A percentile compares a stretch with the other conserved stretches of the same genome.
Evolutionary conservation across 1,284 basidiomycete species (phyloP).

Genomic region (Agaricales sp.): DNA sequence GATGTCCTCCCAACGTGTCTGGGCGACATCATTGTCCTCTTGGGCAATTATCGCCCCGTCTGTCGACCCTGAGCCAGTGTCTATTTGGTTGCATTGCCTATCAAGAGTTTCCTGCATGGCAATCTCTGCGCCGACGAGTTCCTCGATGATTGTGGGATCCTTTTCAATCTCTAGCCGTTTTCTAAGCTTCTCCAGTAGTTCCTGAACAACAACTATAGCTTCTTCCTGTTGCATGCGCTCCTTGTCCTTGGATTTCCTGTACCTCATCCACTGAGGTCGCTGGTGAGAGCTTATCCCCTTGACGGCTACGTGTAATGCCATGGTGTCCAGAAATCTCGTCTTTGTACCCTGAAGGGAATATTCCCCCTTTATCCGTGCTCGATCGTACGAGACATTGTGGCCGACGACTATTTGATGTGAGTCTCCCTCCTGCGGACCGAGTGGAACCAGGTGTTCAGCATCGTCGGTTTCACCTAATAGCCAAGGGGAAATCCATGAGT

Average conservation of each 20-base stretch:
- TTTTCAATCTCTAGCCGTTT: conserved; percentile 27
- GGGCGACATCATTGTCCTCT: conserved; percentile 25
- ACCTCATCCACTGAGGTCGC: conserved; percentile 85
- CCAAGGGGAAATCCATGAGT: conserved; percentile 95
- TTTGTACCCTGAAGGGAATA: conserved; percentile 63
- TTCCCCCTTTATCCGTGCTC: conserved; percentile 78
- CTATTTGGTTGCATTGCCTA: conserved; percentile 2
- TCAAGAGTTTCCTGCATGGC: not conserved
- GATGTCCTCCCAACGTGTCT: conserved; percentile 84
- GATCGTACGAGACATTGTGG: conserved; percentile 94
- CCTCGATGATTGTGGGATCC: not conserved
- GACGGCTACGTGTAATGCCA: conserved; percentile 91
- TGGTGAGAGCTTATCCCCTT: conserved; percentile 95
- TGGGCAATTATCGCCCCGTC: conserved; percentile 21
- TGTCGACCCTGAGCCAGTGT: conserved; percentile 6
- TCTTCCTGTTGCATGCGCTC: conserved; percentile 44
- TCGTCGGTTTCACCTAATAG: conserved; percentile 61
- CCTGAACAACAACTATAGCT: conserved; percentile 43
- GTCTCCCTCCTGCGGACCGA: conserved; percentile 38
- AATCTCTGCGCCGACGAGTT: no score
- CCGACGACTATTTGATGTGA: conserved; percentile 71
- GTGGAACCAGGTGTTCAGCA: conserved; percentile 67
- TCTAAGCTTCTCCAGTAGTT: conserved; percentile 36
- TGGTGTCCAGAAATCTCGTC: conserved; percentile 89
- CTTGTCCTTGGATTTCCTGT: conserved; percentile 56